Base-by-base conservation (phyloP, 2,329 filamentous ascomycete species). In the Monosporascus sp. region DNA sequence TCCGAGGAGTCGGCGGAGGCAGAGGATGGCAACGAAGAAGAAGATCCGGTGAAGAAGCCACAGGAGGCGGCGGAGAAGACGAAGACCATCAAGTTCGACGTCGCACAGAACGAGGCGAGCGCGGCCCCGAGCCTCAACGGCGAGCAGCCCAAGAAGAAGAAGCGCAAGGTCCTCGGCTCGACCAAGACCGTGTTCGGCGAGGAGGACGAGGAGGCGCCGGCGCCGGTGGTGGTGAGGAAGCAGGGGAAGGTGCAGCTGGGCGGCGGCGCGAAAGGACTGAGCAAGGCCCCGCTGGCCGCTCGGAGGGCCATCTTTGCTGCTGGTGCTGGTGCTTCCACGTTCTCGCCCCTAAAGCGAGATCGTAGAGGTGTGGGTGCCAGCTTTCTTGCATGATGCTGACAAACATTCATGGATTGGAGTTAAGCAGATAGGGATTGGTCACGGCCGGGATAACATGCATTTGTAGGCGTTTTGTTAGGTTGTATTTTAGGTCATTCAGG, bases 271-370 rank as follows among this genome's bases (percentile, higher is more conserved):
- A 67, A 52, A 54, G 61, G 52, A 20, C 24, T 52, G 14, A 60
- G 59, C 9, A 72, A 73, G 58, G 68, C 70, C 25, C 70, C 69
- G 1, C 67, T 78, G 46, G 71, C 70, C 34, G 66, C 66, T n/a
- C 67, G 72, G 44, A 76, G 55, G 17, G 65, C 18, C 7, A 46
- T 46, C 11, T 24, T 41, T 20, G 38, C 70, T 63, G 79, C 71
- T 0, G 81, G 86, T 57, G 75, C 76, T 14, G 72, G 69, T 36
- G 74, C 74, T 14, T 72, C 71, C 18, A 64, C 75, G 4, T 90
- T 91, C 66, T 90, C 87, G 18, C 88, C 88, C 7, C 70, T 91
- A 54, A 91, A 91, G 72, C 80, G 81, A 65, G 83, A 90, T 49
- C 79, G 80, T 53, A 81, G 84, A 55, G 82, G 83, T 34, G 77